Evolutionary conservation across 2,329 filamentous ascomycete species (phyloP).

Genomic region (Verticillium nubilum): DNA sequence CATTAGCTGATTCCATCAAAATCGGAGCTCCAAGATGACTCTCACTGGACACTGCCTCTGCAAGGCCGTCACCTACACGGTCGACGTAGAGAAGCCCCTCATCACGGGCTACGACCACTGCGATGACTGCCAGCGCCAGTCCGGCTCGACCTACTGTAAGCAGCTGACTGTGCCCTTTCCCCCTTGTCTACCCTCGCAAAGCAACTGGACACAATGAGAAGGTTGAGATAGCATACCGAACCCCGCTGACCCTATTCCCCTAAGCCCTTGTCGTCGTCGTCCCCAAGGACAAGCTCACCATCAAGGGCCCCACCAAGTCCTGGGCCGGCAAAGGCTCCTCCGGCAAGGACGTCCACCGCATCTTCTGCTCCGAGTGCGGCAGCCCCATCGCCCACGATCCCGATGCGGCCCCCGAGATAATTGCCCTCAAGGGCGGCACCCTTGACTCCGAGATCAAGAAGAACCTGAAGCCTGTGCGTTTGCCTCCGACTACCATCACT

Average conservation of each 20-base stretch:
- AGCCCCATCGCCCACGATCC: slow-evolving; percentile 67
- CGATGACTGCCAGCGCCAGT: slow-evolving; percentile 68
- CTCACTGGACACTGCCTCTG: slow-evolving; percentile 66
- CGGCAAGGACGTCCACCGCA: slow-evolving; percentile 58
- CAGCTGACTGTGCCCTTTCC: slow-evolving; percentile 6
- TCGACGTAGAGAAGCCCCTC: slow-evolving; percentile 43
- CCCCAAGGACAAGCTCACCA: slow-evolving; percentile 58
- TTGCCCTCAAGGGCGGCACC: slow-evolving; percentile 63
- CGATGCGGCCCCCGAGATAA: slow-evolving; percentile 64
- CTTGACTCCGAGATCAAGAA: slow-evolving; percentile 61
- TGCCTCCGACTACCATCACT: neutral
- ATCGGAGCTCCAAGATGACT: slow-evolving; percentile 45
- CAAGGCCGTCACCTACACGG: slow-evolving; percentile 65
- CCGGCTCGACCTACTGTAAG: slow-evolving; percentile 63
- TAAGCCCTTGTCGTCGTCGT: slow-evolving; percentile 61
- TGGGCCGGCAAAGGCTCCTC: slow-evolving; percentile 55
- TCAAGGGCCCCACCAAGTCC: slow-evolving; percentile 61
- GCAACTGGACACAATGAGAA: neutral
- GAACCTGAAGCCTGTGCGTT: slow-evolving; percentile 56
- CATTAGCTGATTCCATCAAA: neutral
- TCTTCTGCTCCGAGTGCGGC: slow-evolving; percentile 66
- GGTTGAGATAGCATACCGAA: neutral
- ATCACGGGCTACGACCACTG: slow-evolving; percentile 65
- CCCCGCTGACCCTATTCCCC: neutral
- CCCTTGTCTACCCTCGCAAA: neutral